Conservation (phyloP, 78 protist genomes). For the Planoprotostelium fungivorum region DNA sequence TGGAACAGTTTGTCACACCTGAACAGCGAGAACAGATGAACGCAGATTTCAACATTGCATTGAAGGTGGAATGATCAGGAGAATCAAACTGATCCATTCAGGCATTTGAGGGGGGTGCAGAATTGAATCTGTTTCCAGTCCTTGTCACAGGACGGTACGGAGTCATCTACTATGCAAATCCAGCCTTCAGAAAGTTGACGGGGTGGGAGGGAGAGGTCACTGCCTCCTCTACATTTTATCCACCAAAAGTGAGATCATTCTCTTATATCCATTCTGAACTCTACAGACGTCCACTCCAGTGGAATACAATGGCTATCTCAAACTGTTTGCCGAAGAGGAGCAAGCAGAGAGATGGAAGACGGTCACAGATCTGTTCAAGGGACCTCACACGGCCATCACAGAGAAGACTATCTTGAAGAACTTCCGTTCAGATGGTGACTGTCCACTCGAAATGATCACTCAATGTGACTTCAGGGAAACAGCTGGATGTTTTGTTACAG, state of each 20-base stretch:
- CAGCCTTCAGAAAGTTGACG: background rate
- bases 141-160: background rate
- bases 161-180: background rate
- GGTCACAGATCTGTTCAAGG: background rate
- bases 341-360: background rate
- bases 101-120: background rate
- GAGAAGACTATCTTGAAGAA: background rate
- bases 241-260: background rate
- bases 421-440: background rate
- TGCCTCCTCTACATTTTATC: background rate
- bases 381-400: background rate
- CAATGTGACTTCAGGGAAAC: background rate
- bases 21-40: background rate
- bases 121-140: background rate
- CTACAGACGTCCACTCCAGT: background rate
- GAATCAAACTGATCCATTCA: background rate
- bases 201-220: background rate
- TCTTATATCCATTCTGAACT: background rate
- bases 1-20: background rate
- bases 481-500: background rate
- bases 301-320: background rate
- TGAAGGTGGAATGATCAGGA: background rate
- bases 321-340: background rate
- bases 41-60: background rate
- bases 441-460: background rate